phyloP scores from a whole-genome alignment of 345 rosid species.

The Camelina laxa region DNA sequence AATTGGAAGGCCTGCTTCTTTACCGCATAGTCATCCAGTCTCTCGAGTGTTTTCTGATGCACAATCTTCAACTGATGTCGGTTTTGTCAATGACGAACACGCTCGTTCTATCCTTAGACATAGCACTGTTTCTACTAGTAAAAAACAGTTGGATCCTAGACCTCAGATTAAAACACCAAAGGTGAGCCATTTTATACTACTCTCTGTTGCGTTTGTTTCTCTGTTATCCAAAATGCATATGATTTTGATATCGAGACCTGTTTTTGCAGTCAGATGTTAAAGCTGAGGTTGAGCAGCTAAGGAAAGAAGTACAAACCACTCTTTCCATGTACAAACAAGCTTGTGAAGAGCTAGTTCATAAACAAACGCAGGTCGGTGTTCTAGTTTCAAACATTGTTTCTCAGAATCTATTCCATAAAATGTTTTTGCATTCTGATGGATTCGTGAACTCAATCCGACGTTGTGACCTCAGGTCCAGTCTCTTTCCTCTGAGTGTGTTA shows the following conservation, averaged over 20 bases:
- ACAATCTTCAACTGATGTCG: slow-evolving; percentile 33
- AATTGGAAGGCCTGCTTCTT: slow-evolving; percentile 33
- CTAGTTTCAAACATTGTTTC: background rate
- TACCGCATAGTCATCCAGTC: slow-evolving; percentile 25
- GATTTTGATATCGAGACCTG: slow-evolving; percentile 17
- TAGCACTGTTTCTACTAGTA: slow-evolving; percentile 26
- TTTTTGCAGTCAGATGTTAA: slow-evolving; percentile 57
- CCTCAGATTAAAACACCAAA: slow-evolving; percentile 29
- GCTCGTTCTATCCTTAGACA: slow-evolving; percentile 38
- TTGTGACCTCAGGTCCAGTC: slow-evolving; percentile 58
- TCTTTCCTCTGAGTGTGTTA: slow-evolving; percentile 70
- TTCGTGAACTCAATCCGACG: slow-evolving; percentile 28
- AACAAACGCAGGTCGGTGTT: slow-evolving; percentile 68
- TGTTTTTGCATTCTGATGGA: background rate
- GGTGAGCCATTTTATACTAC: slow-evolving; percentile 17
- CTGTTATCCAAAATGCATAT: slow-evolving; percentile 17
- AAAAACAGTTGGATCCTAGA: slow-evolving; percentile 27
- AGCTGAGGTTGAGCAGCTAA: slow-evolving; percentile 68
- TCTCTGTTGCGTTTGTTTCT: background rate
- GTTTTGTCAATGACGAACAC: slow-evolving; percentile 38
- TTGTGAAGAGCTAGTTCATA: slow-evolving; percentile 73
- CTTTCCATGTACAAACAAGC: slow-evolving; percentile 68
- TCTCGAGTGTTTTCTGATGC: slow-evolving; percentile 41
- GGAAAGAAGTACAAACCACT: slow-evolving; percentile 64
- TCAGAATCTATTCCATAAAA: background rate